phyloP scores from a whole-genome alignment of 768 basidiomycete species.

The Gautieria morchelliformis region DNA sequence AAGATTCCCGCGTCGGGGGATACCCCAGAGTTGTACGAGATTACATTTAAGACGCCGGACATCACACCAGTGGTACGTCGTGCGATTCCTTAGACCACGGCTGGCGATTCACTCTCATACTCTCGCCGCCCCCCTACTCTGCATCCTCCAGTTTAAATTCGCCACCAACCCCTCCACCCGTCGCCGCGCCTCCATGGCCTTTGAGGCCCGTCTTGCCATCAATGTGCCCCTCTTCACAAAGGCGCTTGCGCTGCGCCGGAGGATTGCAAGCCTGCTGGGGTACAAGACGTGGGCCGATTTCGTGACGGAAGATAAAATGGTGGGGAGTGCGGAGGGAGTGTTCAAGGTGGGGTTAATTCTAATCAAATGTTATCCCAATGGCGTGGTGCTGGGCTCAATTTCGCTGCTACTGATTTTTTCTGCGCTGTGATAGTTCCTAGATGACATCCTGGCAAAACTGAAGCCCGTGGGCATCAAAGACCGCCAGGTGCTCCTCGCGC shows the following conservation, averaged over 20 bases:
- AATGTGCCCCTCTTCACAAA: conserved; percentile 66
- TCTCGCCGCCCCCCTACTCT: not conserved
- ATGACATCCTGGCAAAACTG: conserved; percentile 65
- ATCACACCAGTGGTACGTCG: conserved; percentile 52
- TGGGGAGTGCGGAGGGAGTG: conserved; percentile 58
- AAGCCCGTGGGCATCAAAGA: conserved; percentile 65
- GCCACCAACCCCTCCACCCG: conserved; percentile 65
- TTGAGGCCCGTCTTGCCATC: conserved; percentile 55
- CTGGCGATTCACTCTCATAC: not conserved
- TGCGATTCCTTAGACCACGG: conserved; percentile 16
- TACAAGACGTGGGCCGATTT: conserved; percentile 83
- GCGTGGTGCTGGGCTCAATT: not conserved
- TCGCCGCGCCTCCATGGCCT: conserved; percentile 51
- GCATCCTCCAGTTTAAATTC: conserved; percentile 58
- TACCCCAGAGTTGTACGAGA: conserved; percentile 51
- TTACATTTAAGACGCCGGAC: conserved; percentile 77
- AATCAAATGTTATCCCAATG: conserved; percentile 4
- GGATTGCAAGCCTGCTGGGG: conserved; percentile 56
- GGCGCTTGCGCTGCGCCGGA: conserved; percentile 58
- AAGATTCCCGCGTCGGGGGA: conserved; percentile 45
- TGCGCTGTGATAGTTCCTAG: conserved; percentile 47
- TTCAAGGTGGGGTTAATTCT: conserved; percentile 34
- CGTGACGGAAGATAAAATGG: conserved; percentile 79
- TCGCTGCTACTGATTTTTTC: no score
- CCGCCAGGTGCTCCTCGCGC: conserved; percentile 49